Evolutionary conservation across 2,329 filamentous ascomycete species (phyloP).

Genomic region (Zymoseptoria pseudotritici): DNA sequence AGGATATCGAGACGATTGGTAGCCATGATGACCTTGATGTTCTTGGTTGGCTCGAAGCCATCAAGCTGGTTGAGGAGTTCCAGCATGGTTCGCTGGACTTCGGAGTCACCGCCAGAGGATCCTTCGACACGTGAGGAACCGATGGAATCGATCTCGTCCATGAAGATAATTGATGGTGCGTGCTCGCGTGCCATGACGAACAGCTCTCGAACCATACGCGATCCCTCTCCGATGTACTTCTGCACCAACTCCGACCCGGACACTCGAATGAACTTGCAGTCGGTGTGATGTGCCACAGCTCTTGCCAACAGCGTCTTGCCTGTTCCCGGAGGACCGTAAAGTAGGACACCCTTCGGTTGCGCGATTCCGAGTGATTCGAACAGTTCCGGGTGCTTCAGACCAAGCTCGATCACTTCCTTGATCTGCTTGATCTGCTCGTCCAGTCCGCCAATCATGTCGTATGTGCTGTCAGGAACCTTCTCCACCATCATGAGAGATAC

Average conservation of each 20-base stretch:
- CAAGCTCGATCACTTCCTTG: constrained; percentile 98
- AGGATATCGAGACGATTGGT: constrained; percentile 97
- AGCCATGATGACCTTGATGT: constrained; percentile 99
- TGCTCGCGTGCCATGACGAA: constrained; percentile 99
- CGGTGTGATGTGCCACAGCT: constrained; percentile 95
- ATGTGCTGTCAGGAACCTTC: constrained; percentile 98
- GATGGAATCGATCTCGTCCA: constrained; percentile 99
- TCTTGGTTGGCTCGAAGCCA: constrained; percentile 89
- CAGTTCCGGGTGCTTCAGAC: constrained; percentile 94
- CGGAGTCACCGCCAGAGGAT: constrained; percentile 88
- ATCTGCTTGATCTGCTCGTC: constrained; percentile 99
- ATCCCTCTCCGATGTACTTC: constrained; percentile 98
- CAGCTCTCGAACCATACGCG: constrained; percentile 94
- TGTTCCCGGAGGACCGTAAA: constrained; percentile 94
- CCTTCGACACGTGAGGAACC: constrained; percentile 95
- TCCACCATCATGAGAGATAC: constrained; percentile 99
- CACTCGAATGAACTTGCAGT: constrained; percentile 98
- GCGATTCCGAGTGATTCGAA: constrained; percentile 99
- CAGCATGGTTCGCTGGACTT: constrained; percentile 97
- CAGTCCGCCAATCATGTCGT: constrained; percentile 98
- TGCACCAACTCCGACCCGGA: constrained; percentile 94
- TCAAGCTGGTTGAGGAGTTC: constrained; percentile 97
- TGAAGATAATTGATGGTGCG: constrained; percentile 98
- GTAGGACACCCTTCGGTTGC: constrained; percentile 91
- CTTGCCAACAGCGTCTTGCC: constrained; percentile 93